Evolutionary conservation across 2,329 filamentous ascomycete genomes (phyloP), one percentile per base, ranked within the genome.

Genomic region (Colletotrichum musae): DNA sequence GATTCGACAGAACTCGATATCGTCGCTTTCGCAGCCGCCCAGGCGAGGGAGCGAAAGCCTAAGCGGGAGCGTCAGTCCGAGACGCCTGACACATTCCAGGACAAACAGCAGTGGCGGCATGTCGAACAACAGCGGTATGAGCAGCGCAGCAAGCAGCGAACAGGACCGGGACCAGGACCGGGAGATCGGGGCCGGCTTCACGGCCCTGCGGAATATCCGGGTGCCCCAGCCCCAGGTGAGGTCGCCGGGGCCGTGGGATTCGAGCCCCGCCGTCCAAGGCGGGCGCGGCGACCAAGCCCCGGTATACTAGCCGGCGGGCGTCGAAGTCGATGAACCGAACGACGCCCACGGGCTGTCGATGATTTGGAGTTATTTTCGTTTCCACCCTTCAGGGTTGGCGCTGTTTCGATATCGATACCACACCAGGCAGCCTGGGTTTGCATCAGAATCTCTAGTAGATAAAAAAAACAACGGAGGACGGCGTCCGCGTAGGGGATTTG

Each of bases 51-150:
- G 61, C 41, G 68, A 52, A 0, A 73, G 67, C 61, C 43, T 69
- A n/a, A 72, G 66, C 58, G 68, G 67, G 9, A 73, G 67, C 58
- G 45, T 69, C 58, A 72, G 67, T 50, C 74, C 74, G 45, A 70
- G 75, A 43, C 72, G 72, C 43, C 73, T 74, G 53, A 72, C 58
- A 16, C 78, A 80, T 62, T 75, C 74, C 24, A 77, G 78, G 24
- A 76, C 76, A 43, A 76, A 73, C 59, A 80, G 79, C 68, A 80
- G 79, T 51, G 78, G 78, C 24, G 78, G 74, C 9, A 75, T 79
- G 66, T 81, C 79, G n/a, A 78, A 78, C 59, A 74, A 75, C 18
- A 81, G 79, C 65, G 75, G 75, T 16, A 75, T 74, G 18, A 80
- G 77, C 50, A 73, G 73, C 57, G 59, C 41, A 21, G 57, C 69